phyloP scores from a whole-genome alignment of 768 basidiomycete genomes.

The Tephrocybe rancida region DNA sequence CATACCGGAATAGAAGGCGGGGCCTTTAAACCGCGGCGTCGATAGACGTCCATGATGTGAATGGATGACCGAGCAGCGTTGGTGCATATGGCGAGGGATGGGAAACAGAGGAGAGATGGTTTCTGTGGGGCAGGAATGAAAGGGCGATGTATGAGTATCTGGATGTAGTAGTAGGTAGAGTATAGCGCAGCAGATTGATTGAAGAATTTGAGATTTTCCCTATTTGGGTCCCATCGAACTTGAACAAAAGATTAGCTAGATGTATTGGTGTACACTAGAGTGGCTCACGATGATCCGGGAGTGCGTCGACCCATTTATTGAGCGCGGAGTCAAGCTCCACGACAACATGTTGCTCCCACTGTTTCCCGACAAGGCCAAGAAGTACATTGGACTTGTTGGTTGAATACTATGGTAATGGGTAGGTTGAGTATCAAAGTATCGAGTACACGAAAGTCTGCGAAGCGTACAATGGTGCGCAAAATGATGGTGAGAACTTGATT shows the following conservation, averaged over 20 bases:
- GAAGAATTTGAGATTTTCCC: constrained; percentile 47
- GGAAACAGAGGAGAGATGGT: constrained; percentile 52
- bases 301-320: constrained; percentile 69
- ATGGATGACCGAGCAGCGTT: constrained; percentile 81
- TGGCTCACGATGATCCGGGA: constrained; percentile 59
- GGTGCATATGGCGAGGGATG: constrained; percentile 75
- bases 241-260: not conserved
- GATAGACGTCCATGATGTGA: constrained; percentile 72
- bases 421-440: constrained; percentile 74
- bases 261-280: not conserved
- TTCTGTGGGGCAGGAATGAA: constrained; percentile 67
- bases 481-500: constrained; percentile 66
- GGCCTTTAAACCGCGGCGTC: constrained; percentile 32
- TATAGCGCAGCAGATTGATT: constrained; percentile 65
- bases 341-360: constrained; percentile 73
- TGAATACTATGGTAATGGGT: constrained; percentile 93
- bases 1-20: constrained; percentile 38
- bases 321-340: constrained; percentile 72
- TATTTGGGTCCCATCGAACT: constrained; percentile 60
- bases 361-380: constrained; percentile 58
- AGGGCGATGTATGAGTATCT: constrained; percentile 77
- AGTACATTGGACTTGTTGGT: constrained; percentile 73
- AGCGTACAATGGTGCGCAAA: constrained; percentile 62
- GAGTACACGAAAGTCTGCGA: not conserved
- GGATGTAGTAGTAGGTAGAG: constrained; percentile 53